Conservation (phyloP, 495 filamentous ascomycete genomes). For the Penicillium psychrofluorescens region DNA sequence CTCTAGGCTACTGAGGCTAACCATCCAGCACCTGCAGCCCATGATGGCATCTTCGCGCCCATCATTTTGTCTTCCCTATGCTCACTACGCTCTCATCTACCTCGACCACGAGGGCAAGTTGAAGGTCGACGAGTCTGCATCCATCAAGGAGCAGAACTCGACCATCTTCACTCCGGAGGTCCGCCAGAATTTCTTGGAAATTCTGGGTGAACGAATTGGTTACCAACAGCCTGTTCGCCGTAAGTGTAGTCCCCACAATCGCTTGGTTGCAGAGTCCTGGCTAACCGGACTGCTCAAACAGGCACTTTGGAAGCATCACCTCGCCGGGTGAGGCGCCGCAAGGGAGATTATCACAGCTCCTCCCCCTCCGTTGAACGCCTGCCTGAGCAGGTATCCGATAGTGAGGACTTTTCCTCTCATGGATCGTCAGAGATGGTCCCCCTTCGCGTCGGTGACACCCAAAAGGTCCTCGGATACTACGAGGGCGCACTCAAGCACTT, state of each 20-base stretch:
- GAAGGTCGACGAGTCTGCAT: slow-evolving; percentile 29
- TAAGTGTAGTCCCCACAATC: slow-evolving; percentile 7
- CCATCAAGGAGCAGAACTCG: slow-evolving; percentile 24
- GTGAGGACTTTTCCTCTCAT: slow-evolving; percentile 14
- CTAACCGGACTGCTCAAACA: not conserved
- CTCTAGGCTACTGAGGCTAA: not conserved
- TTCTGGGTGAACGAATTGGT: slow-evolving; percentile 24
- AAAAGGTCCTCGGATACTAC: slow-evolving; percentile 32
- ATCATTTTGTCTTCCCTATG: slow-evolving; percentile 24
- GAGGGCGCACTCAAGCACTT: slow-evolving; percentile 51
- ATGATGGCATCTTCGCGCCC: slow-evolving; percentile 25
- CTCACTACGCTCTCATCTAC: slow-evolving; percentile 38
- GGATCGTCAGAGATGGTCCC: slow-evolving; percentile 27
- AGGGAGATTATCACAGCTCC: slow-evolving; percentile 13
- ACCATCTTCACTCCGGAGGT: slow-evolving; percentile 34
- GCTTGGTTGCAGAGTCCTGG: too few relatives aligned
- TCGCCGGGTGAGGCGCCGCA: slow-evolving; percentile 29
- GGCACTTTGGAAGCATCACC: slow-evolving; percentile 14
- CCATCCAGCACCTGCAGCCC: slow-evolving; percentile 13
- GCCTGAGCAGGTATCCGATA: slow-evolving; percentile 19
- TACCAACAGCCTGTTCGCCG: slow-evolving; percentile 24
- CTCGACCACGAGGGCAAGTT: slow-evolving; percentile 32
- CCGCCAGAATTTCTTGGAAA: slow-evolving; percentile 31
- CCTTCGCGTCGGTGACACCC: slow-evolving; percentile 31
- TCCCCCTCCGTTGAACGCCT: slow-evolving; percentile 12